Evolutionary conservation across 2,329 filamentous ascomycete species (phyloP), one percentile per base, ranked within the genome.

Genomic region (Fusarium domesticum): DNA sequence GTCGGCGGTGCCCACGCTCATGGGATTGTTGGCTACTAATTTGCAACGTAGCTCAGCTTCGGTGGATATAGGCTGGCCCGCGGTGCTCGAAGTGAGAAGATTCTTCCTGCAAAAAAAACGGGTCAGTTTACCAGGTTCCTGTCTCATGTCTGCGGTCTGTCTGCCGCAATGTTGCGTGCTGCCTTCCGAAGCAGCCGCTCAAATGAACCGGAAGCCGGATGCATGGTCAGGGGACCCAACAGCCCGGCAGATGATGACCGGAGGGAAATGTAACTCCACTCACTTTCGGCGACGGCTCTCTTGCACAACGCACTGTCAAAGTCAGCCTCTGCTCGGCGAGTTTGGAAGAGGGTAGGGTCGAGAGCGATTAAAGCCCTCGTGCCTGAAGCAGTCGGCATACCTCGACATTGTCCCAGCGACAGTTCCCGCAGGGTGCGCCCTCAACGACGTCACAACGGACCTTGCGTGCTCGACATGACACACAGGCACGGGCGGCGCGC

Each of bases 361-460:
- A 34, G 31, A 39, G 18, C 39, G 11, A 42, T 39, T 31, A 45
- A 45, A 23, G 31, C 20, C 45, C 43, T 40, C 37, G 43, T 25
- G 32, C 17, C 42, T 19, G 23, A 37, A 18, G 32, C 35, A 39
- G 35, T 34, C 11, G 25, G 35, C 66, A 40, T 62, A 70, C 67
- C 62, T 88, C 83, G 46, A 89, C 84, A 63, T 87, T 83, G 66
- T 89, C 86, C 71, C 87, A 80, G 52, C 87, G 77, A 70, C 89
- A 95, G 68, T 95, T 95, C 43, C 87, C 90, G 67, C 89, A 95
- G 2, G 89, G 89, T 34, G 85, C 85, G 37, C 86, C 85, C 67
- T 95, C 89, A 47, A 93, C 89, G 44, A 96, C 90, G 71, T 96
- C 91, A 72, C 91, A 96, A 45, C 91, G 82, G 33, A 96, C 91